These are phyloP conservation scores for Neonectria sp. DNA, from an alignment of 2,329 filamentous ascomycete species.

Conservation along the genomic window DNA sequence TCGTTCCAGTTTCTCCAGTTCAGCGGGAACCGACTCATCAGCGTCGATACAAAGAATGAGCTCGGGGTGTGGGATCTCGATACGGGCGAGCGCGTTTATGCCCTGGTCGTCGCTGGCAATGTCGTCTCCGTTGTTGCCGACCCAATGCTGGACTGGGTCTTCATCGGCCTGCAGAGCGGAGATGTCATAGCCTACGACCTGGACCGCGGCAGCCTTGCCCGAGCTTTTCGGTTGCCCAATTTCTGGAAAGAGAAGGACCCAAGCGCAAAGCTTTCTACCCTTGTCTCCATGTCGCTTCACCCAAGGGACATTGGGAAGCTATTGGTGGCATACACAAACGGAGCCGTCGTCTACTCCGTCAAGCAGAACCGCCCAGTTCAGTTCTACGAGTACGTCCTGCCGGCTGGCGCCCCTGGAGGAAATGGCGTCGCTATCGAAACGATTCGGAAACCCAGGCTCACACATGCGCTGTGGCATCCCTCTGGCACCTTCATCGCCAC, in stretches of 20 bases:
- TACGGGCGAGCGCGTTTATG: slow-evolving; percentile 75
- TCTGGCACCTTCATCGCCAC: slow-evolving; percentile 92
- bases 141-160: slow-evolving; percentile 92
- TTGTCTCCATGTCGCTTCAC: slow-evolving; percentile 88
- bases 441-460: slow-evolving; percentile 79
- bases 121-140: slow-evolving; percentile 85
- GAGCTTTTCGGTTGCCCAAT: slow-evolving; percentile 87
- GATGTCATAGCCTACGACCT: slow-evolving; percentile 95
- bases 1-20: slow-evolving; percentile 88
- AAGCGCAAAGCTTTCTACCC: slow-evolving; percentile 69
- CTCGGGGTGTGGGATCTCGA: slow-evolving; percentile 87
- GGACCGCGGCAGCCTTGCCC: slow-evolving; percentile 79
- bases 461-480: slow-evolving; percentile 93
- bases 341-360: slow-evolving; percentile 93
- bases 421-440: slow-evolving; percentile 75
- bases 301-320: slow-evolving; percentile 93
- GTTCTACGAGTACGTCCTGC: slow-evolving; percentile 88
- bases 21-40: slow-evolving; percentile 87
- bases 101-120: slow-evolving; percentile 82
- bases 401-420: slow-evolving; percentile 87
- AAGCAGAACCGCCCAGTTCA: slow-evolving; percentile 87
- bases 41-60: slow-evolving; percentile 89
- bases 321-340: slow-evolving; percentile 90
- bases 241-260: slow-evolving; percentile 85
- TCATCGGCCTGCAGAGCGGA: slow-evolving; percentile 86